These are phyloP conservation scores for Hortaea sp. DNA, from an alignment of 2,329 filamentous ascomycete genomes.

Conservation along the genomic window DNA sequence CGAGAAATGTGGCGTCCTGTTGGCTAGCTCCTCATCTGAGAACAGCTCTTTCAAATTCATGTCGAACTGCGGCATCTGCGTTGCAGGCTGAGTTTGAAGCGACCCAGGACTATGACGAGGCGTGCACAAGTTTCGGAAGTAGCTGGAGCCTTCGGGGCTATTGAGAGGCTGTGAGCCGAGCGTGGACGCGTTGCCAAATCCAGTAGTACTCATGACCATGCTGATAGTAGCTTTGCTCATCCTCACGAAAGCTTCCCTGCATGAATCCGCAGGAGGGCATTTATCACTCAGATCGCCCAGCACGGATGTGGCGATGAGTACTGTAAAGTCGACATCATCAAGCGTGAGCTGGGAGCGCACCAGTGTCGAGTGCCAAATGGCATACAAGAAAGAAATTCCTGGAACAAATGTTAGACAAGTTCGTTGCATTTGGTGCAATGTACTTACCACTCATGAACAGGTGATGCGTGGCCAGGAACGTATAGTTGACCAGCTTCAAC, in stretches of 20 bases:
- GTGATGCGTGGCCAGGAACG: constrained; percentile 84
- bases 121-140: constrained; percentile 10
- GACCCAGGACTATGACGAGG: not conserved
- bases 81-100: not conserved
- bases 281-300: constrained; percentile 86
- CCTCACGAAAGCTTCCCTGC: constrained; percentile 84
- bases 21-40: constrained; percentile 31
- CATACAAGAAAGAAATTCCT: constrained; percentile 86
- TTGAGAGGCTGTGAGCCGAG: constrained; percentile 20
- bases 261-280: constrained; percentile 89
- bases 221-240: constrained; percentile 93
- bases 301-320: constrained; percentile 85
- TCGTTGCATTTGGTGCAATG: not conserved
- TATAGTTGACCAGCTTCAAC: constrained; percentile 40
- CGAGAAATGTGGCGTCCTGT: constrained; percentile 21
- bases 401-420: not conserved
- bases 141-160: constrained; percentile 9
- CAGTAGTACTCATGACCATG: constrained; percentile 77
- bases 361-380: constrained; percentile 89
- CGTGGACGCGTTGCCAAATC: constrained; percentile 49
- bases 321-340: constrained; percentile 96
- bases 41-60: constrained; percentile 46
- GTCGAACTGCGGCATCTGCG: constrained; percentile 44
- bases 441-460: constrained; percentile 82
- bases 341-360: constrained; percentile 79